phyloP scores from a whole-genome alignment of 331 rosid species.

The Quercus tomentella region DNA sequence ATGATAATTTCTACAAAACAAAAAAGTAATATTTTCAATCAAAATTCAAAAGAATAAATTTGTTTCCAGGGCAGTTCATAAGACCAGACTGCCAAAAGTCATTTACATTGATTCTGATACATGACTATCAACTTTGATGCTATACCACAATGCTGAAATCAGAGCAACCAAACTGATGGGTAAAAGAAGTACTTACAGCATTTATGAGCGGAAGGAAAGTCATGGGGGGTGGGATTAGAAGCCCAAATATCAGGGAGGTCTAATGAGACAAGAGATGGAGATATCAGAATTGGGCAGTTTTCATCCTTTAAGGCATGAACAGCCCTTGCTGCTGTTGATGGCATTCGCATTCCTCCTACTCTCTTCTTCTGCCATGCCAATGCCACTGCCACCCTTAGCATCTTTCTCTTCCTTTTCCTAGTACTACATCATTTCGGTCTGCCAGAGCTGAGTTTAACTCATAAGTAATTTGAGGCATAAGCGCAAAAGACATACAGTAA shows the following conservation, averaged over 20 bases:
- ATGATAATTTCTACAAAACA: too few species aligned
- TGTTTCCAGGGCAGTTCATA: too few species aligned
- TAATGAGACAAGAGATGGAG: conserved; percentile 42
- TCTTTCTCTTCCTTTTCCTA: conserved; percentile 4
- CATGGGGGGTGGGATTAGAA: conserved; percentile 18
- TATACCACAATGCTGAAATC: not conserved
- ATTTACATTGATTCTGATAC: too few species aligned
- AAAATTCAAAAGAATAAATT: too few species aligned
- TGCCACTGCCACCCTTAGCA: conserved; percentile 20
- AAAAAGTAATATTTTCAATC: too few species aligned
- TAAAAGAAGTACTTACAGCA: conserved; percentile 17
- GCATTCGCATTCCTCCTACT: conserved; percentile 22
- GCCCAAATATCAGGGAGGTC: conserved; percentile 47
- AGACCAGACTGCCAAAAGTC: too few species aligned
- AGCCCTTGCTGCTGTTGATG: conserved; percentile 19
- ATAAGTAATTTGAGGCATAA: too few species aligned
- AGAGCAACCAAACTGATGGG: not conserved
- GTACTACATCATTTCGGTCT: not conserved
- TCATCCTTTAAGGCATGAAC: conserved; percentile 20
- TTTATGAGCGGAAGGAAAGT: conserved; percentile 17
- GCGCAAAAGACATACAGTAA: not conserved
- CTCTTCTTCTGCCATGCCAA: conserved; percentile 12
- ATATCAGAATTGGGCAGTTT: conserved; percentile 28
- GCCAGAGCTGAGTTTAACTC: not conserved
- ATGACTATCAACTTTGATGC: too few species aligned